These are phyloP conservation scores for Magnusiomyces magnusii DNA, from an alignment of 1,139 yeast genomes.

Conservation along the genomic window DNA sequence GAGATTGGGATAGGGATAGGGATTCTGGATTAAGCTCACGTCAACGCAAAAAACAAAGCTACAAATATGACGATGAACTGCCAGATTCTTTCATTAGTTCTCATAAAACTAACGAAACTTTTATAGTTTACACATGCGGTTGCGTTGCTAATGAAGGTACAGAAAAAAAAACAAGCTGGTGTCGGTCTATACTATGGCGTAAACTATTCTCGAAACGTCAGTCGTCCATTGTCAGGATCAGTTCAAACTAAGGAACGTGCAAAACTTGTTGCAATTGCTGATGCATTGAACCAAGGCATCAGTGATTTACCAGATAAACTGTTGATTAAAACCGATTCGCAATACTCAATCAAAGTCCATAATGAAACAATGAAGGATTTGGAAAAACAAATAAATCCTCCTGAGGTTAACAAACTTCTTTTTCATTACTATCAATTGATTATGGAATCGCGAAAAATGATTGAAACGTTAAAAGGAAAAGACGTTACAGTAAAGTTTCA, in stretches of 20 bases:
- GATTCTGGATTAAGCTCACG: too few relatives aligned
- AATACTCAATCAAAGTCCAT: slow-evolving; percentile 40
- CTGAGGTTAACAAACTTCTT: too few relatives aligned
- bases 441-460: slow-evolving; percentile 22
- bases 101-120: background rate
- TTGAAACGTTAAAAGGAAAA: slow-evolving; percentile 31
- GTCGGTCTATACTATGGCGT: slow-evolving; percentile 67
- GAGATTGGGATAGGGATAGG: too few relatives aligned
- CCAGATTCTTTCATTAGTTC: background rate
- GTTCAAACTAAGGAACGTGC: slow-evolving; percentile 75
- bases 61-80: too few relatives aligned
- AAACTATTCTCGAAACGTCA: slow-evolving; percentile 46
- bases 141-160: slow-evolving; percentile 54
- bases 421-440: slow-evolving; percentile 50
- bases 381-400: background rate
- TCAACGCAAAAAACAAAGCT: too few relatives aligned
- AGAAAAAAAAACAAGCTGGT: slow-evolving; percentile 45
- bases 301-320: background rate
- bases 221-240: slow-evolving; percentile 42
- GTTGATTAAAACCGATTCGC: slow-evolving; percentile 48
- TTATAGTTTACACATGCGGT: slow-evolving; percentile 59
- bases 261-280: slow-evolving; percentile 59
- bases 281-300: slow-evolving; percentile 38
- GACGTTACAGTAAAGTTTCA: slow-evolving; percentile 36
- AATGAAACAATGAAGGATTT: background rate